These are phyloP conservation scores for Jatropha multifida DNA, from an alignment of 441 rosid species.

Conservation along the genomic window DNA sequence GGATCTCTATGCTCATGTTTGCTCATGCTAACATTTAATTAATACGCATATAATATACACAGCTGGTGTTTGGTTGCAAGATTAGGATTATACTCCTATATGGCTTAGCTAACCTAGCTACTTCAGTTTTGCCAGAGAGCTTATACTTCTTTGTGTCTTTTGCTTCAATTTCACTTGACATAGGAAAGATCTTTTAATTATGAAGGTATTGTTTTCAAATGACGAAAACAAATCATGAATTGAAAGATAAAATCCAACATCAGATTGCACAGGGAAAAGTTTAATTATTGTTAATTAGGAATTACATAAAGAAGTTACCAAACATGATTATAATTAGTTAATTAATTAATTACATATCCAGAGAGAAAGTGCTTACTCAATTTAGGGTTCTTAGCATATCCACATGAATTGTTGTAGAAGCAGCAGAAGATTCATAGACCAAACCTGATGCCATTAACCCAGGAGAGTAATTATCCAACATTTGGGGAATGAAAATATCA, in stretches of 20 bases:
- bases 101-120: not conserved
- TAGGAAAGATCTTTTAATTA: no score
- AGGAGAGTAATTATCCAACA: conserved; percentile 28
- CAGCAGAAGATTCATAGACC: conserved; percentile 9
- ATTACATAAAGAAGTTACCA: not conserved
- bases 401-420: not conserved
- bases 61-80: not conserved
- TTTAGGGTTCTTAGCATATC: conserved; percentile 11
- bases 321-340: not conserved
- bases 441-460: conserved; percentile 23
- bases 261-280: not conserved
- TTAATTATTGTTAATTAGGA: not conserved
- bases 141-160: no score
- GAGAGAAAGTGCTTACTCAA: not conserved
- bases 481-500: conserved; percentile 28
- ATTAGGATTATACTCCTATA: not conserved
- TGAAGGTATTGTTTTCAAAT: no score
- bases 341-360: not conserved
- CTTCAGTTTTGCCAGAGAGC: not conserved
- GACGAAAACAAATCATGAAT: not conserved
- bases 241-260: not conserved
- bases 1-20: not conserved
- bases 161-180: no score
- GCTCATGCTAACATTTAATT: not conserved
- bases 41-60: not conserved